Base-by-base conservation (phyloP, 176 grass and related monocot species). In the Raddia guianensis region DNA sequence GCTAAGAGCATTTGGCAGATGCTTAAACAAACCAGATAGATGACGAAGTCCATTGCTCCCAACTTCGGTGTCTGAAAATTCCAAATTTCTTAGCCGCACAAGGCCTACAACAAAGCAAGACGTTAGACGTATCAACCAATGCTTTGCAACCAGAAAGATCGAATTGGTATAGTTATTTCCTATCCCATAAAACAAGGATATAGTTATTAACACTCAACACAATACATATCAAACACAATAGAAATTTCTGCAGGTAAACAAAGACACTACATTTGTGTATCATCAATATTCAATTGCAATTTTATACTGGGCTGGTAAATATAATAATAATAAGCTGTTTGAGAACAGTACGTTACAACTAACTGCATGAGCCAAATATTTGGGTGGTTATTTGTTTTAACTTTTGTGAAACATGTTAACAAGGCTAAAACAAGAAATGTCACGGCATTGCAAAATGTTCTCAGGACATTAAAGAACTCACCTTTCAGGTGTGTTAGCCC, bases 11-110 rank as follows among this genome's bases (percentile, higher is more conserved):
- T 81, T 83, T 84, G 20, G n/a, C 45, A 80, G 71, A 32, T 35
- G 20, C 40, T 68, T 83, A 80, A 82, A 89, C 88, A 80, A 83
- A 97, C 97, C 97, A 81, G 90, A 86, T n/a, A 99, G 86, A 90
- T 99, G 93, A 61, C 65, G 80, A 78, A 99, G 82, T 68, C 97
- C 97, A 86, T 81, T 99, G 91, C 81, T 93, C 58, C 97, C 97
- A 27, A 93, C 89, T 77, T 77, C 90, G 50, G 92, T 99, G 50
- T 99, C 97, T 7, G 97, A 99, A 68, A 99, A 83, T 74, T 91
- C 93, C 82, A 99, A 88, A 78, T 63, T 89, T 91, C 76, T 91
- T 76, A 99, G 64, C 60, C 88, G 86, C 49, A 93, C 8, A 70
- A 96, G 88, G 74, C 84, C 97, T 99, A 79, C 75, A 94, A 13